Evolutionary conservation across 306 rosid genomes (phyloP).

Genomic region (Lathyrus tuberosus): DNA sequence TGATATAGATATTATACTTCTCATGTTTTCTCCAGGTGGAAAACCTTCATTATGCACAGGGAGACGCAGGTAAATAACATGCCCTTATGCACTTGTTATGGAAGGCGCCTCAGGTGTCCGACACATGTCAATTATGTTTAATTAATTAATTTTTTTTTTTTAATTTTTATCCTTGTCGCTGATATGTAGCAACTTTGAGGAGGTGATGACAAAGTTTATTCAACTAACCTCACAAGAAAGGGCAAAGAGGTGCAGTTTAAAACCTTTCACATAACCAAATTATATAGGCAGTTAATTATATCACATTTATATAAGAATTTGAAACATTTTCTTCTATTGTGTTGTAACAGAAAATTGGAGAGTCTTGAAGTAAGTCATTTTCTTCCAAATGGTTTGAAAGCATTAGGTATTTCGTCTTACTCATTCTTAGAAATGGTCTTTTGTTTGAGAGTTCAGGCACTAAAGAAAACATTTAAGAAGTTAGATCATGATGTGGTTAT

Average conservation of each 20-base stretch:
- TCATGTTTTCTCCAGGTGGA: constrained; percentile 93
- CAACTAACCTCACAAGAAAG: constrained; percentile 84
- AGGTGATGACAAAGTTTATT: constrained; percentile 74
- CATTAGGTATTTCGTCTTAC: neutral
- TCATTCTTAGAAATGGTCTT: constrained; percentile 27
- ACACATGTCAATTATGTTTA: too few species aligned
- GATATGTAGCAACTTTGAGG: constrained; percentile 50
- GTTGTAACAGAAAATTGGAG: constrained; percentile 79
- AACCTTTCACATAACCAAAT: neutral
- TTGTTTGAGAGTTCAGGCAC: constrained; percentile 46
- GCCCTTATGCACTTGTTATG: too few species aligned
- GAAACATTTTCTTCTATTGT: constrained; percentile 34
- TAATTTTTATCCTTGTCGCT: too few species aligned
- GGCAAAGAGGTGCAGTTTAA: constrained; percentile 59
- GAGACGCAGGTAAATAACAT: constrained; percentile 53
- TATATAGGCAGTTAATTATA: constrained; percentile 2
- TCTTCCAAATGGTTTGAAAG: constrained; percentile 22
- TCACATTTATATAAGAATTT: neutral
- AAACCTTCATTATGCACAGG: constrained; percentile 82
- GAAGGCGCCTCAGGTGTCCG: too few species aligned
- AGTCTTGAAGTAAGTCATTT: constrained; percentile 72
- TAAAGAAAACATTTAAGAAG: constrained; percentile 34
- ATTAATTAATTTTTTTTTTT: too few species aligned
- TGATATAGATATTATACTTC: constrained; percentile 87
- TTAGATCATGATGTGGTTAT: constrained; percentile 66